Conservation (phyloP, 345 rosid genomes). For the Psidium guajava region DNA sequence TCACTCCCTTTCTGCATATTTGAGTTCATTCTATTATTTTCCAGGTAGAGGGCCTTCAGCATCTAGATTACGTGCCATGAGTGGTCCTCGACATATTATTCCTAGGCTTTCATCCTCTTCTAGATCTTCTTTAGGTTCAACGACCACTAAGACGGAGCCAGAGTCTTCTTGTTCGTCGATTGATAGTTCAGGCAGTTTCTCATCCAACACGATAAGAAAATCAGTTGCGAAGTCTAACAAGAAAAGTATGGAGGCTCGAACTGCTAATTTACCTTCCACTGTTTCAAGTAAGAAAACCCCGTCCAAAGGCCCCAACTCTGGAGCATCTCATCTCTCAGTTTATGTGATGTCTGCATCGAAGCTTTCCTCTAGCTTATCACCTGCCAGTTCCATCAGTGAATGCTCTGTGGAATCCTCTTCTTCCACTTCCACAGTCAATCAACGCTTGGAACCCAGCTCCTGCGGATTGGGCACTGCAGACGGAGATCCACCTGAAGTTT, state of each 20-base stretch:
- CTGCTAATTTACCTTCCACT: constrained; percentile 17
- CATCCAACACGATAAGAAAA: constrained; percentile 31
- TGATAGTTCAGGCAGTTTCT: constrained; percentile 53
- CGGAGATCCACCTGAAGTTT: constrained; percentile 11
- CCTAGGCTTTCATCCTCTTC: constrained; percentile 34
- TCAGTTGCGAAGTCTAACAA: constrained; percentile 19
- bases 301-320: constrained; percentile 25
- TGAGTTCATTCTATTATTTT: constrained; percentile 2
- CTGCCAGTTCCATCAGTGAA: constrained; percentile 72
- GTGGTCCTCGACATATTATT: constrained; percentile 20
- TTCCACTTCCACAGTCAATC: constrained; percentile 44
- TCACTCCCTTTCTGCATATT: constrained; percentile 4
- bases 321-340: constrained; percentile 23
- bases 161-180: constrained; percentile 51
- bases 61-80: constrained; percentile 18
- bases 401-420: constrained; percentile 55
- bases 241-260: constrained; percentile 24
- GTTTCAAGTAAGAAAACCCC: constrained; percentile 22
- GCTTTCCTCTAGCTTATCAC: constrained; percentile 38
- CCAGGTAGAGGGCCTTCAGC: constrained; percentile 37
- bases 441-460: constrained; percentile 30
- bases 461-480: constrained; percentile 4
- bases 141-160: constrained; percentile 34
- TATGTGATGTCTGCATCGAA: constrained; percentile 31
- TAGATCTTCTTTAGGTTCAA: constrained; percentile 34